A percentile compares a stretch with the other conserved stretches of the same genome.
phyloP scores from a whole-genome alignment of 2,329 filamentous ascomycete genomes.

The Dactylonectria estremocensis region DNA sequence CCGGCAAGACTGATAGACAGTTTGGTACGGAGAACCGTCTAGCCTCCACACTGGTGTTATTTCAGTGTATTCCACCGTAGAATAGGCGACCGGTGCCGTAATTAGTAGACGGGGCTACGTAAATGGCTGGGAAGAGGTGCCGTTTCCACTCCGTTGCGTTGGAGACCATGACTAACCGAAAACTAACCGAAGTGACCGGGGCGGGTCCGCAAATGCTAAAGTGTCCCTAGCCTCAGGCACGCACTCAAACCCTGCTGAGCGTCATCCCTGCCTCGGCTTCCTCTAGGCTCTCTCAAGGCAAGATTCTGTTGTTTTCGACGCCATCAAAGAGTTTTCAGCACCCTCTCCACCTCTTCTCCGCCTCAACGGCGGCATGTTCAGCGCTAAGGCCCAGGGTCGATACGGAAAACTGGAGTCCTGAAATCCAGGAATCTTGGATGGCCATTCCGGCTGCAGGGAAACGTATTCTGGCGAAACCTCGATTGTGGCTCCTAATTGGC shows the following conservation, averaged over 20 bases:
- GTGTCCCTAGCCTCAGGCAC: constrained; percentile 13
- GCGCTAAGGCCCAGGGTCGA: not conserved
- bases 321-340: constrained; percentile 22
- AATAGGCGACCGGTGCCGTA: too few relatives aligned
- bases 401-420: too few relatives aligned
- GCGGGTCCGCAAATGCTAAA: constrained; percentile 30
- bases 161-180: not conserved
- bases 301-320: constrained; percentile 7
- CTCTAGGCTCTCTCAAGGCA: not conserved
- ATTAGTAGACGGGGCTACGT: constrained; percentile 33
- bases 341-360: constrained; percentile 15
- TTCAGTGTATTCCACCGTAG: too few relatives aligned
- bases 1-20: constrained; percentile 38
- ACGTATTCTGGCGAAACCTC: constrained; percentile 26
- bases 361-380: constrained; percentile 5
- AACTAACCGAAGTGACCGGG: not conserved
- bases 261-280: not conserved
- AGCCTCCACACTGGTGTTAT: too few relatives aligned
- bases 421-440: not conserved
- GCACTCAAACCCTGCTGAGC: not conserved
- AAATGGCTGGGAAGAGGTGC: constrained; percentile 26
- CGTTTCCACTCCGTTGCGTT: constrained; percentile 39
- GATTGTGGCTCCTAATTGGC: constrained; percentile 38
- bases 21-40: constrained; percentile 45
- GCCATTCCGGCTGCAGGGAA: constrained; percentile 28